Base-by-base conservation (phyloP, 495 filamentous ascomycete genomes). In the Tuber umbilicatum region DNA sequence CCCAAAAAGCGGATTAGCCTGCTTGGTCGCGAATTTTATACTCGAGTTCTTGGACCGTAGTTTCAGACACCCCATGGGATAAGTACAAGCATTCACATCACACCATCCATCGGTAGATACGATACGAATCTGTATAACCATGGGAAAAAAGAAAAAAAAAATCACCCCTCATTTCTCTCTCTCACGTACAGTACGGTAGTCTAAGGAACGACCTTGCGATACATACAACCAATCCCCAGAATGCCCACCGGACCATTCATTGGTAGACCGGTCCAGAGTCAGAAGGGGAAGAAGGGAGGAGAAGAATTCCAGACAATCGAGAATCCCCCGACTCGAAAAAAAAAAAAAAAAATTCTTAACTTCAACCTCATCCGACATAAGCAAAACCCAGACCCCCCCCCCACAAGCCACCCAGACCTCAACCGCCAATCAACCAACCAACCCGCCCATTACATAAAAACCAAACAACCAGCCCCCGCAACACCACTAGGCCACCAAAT, bases 21-120 rank as follows among this genome's bases (percentile, higher is more conserved):
- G 5, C 39, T 9, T 40, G 5, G 39, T 9, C 39, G 39, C 1
- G 39, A 40, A 40, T 40, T 40, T 40, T 40, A 9, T n/a, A n/a
- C n/a, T n/a, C n/a, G n/a, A n/a, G n/a, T n/a, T n/a, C n/a, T n/a
- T n/a, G n/a, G n/a, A n/a, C n/a, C n/a, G n/a, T n/a, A n/a, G n/a
- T n/a, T n/a, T n/a, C n/a, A n/a, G n/a, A n/a, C n/a, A n/a, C n/a
- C n/a, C n/a, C n/a, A n/a, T n/a, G n/a, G n/a, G n/a, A n/a, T 64
- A 14, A 64, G 55, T 3, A 16, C 27, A 64, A 31, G 55, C 55
- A 31, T 64, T 64, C n/a, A 64, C 55, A 64, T 31, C 55, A 64
- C n/a, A 64, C 55, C 55, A 64, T 64, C 27, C 55, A 64, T 31
- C 55, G 55, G 55, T 5, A 55, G 47, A 55, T 55, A 55, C 47